Base-by-base conservation (phyloP, 768 basidiomycete species). In the Macrocybe gigantea region DNA sequence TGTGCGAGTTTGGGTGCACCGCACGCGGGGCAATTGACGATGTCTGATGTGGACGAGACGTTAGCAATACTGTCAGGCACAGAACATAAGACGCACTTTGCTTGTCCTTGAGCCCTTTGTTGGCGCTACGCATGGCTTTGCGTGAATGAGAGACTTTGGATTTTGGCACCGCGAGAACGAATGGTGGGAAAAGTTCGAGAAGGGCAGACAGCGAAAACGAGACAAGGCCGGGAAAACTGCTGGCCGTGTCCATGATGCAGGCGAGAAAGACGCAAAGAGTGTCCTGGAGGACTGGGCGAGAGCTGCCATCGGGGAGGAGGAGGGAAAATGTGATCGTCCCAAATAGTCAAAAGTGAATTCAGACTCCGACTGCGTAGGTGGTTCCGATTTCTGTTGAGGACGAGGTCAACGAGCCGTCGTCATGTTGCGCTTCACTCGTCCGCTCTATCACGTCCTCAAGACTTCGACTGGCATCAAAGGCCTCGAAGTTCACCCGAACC, bases 21-120 rank as follows among this genome's bases (percentile, higher is more conserved):
- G 56, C 94, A 97, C 22, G 79, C 88, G n/a, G 89, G 82, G 60
- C 94, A 98, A 54, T 84, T 80, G 50, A 89, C 88, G 54, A 98
- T 80, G 62, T 94, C 94, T 98, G 8, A 2, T 8, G 8, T 33
- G 50, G 55, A 33, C 59, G 48, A 44, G 32, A 30, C 37, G 30
- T 33, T 41, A 12, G 38, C 32, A 42, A 12, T 41, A 15, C 53
- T 22, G 13, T 41, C 30, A 22, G 14, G 33, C 31, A 41, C 38
- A 45, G 22, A 41, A 36, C 35, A 35, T 13, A 46, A 51, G 54
- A 67, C 82, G 51, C 59, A 93, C 95, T 93, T 51, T 83, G 83
- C 65, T 92, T 94, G 67, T 97, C 93, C 64, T 93, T 91, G 58
- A 96, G 69, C 1, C 93, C 93, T 66, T 98, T 98, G 66, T 93